phyloP scores from a whole-genome alignment of 768 basidiomycete genomes.

The Cyclocybe cylindracea region DNA sequence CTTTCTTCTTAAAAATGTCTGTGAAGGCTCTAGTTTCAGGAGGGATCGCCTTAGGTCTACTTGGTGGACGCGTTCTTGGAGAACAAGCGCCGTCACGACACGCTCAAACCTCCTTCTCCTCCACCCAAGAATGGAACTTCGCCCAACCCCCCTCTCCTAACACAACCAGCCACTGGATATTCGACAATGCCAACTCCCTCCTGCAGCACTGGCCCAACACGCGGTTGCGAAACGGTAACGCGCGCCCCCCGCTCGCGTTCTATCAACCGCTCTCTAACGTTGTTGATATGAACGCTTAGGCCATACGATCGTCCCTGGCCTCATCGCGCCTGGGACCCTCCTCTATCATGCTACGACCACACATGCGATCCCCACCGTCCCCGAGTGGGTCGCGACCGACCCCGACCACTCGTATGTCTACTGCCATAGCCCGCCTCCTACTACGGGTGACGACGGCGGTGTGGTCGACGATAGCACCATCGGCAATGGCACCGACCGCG shows the following conservation, averaged over 20 bases:
- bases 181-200: constrained; percentile 30
- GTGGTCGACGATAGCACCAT: no score
- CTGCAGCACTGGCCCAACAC: constrained; percentile 50
- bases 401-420: constrained; percentile 42
- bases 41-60: no score
- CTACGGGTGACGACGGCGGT: no score
- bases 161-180: constrained; percentile 30
- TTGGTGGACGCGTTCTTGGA: no score
- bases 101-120: no score
- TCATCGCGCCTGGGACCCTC: constrained; percentile 33
- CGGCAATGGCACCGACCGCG: background rate
- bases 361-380: constrained; percentile 23
- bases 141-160: constrained; percentile 1
- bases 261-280: no score
- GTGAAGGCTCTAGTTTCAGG: no score
- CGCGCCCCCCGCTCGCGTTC: background rate
- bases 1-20: no score
- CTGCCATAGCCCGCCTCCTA: constrained; percentile 27
- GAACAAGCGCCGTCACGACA: no score
- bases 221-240: constrained; percentile 42
- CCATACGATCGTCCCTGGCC: constrained; percentile 34
- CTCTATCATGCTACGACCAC: constrained; percentile 35
- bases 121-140: no score
- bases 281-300: constrained; percentile 18
- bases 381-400: constrained; percentile 40